Conservation (phyloP, 176 grass and related monocot genomes). For the Rhynchospora tenuis region DNA sequence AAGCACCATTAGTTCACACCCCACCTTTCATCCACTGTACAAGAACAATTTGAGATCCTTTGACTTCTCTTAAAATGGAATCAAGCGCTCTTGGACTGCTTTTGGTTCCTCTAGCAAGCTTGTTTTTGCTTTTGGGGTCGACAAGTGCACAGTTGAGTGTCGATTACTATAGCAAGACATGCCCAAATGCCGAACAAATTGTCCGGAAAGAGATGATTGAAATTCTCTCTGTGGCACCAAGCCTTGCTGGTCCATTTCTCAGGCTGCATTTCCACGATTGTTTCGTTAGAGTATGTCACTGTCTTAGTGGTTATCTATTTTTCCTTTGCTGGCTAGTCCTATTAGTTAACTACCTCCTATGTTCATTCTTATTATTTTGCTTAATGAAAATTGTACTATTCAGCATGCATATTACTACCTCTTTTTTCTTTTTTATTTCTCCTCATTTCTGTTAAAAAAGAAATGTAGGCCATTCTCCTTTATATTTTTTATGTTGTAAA, state of each 20-base stretch:
- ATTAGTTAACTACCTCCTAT: too few species aligned
- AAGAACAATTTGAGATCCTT: too few species aligned
- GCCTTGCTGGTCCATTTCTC: slow-evolving; percentile 37
- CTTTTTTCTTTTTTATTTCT: neutral
- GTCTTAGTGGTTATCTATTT: neutral
- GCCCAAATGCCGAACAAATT: slow-evolving; percentile 53
- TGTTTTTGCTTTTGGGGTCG: slow-evolving; percentile 12
- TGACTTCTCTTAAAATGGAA: neutral
- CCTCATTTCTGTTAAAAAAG: neutral
- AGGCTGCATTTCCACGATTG: slow-evolving; percentile 30
- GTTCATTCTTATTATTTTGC: neutral
- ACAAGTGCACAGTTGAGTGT: slow-evolving; percentile 24
- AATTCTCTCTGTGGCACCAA: slow-evolving; percentile 37
- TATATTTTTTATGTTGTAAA: neutral
- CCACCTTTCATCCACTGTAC: too few species aligned
- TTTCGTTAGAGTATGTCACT: slow-evolving; percentile 8
- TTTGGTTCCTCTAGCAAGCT: neutral
- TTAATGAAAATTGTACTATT: too few species aligned
- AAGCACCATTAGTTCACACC: too few species aligned
- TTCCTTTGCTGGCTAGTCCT: neutral
- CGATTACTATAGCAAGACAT: slow-evolving; percentile 46
- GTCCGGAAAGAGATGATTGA: slow-evolving; percentile 37
- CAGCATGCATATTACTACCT: too few species aligned
- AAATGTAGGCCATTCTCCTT: too few species aligned
- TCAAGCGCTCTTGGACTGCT: neutral